Percentiles rank a stretch among this genome's conserved stretches.
Evolutionary conservation across 2,329 filamentous ascomycete genomes (phyloP).

Genomic region (Botrytis cinerea): DNA sequence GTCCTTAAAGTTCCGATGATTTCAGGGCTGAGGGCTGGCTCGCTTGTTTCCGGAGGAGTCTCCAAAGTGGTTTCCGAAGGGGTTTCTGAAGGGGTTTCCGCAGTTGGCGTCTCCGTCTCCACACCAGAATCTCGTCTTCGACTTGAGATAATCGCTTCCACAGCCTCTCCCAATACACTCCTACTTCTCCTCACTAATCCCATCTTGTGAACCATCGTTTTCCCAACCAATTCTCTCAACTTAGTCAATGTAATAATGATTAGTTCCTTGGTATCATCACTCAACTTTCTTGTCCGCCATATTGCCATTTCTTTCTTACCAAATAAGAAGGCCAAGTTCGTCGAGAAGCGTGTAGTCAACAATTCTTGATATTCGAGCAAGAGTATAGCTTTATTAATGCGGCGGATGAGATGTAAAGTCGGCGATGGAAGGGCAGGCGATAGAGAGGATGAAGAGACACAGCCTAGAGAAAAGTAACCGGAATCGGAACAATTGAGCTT

Average conservation of each 20-base stretch:
- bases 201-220: slow-evolving; percentile 22
- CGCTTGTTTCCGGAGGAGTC: neutral
- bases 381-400: slow-evolving; percentile 10
- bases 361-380: slow-evolving; percentile 22
- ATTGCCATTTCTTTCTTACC: slow-evolving; percentile 23
- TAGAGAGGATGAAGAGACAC: neutral
- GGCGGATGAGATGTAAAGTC: slow-evolving; percentile 17
- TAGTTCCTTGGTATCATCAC: slow-evolving; percentile 21
- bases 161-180: slow-evolving; percentile 5
- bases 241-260: slow-evolving; percentile 22
- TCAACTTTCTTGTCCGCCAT: slow-evolving; percentile 18
- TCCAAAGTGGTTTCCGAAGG: neutral
- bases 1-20: neutral
- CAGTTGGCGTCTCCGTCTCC: neutral
- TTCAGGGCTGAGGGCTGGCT: neutral
- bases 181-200: slow-evolving; percentile 21
- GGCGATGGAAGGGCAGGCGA: slow-evolving; percentile 1
- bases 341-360: slow-evolving; percentile 19
- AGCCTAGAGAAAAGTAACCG: slow-evolving; percentile 14
- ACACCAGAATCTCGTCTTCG: slow-evolving; percentile 12
- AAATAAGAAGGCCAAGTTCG: slow-evolving; percentile 20
- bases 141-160: slow-evolving; percentile 15
- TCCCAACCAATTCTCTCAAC: slow-evolving; percentile 23
- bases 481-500: slow-evolving; percentile 20
- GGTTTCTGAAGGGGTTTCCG: neutral